Evolutionary conservation across 768 basidiomycete genomes (phyloP).

Genomic region (Russula lepida): DNA sequence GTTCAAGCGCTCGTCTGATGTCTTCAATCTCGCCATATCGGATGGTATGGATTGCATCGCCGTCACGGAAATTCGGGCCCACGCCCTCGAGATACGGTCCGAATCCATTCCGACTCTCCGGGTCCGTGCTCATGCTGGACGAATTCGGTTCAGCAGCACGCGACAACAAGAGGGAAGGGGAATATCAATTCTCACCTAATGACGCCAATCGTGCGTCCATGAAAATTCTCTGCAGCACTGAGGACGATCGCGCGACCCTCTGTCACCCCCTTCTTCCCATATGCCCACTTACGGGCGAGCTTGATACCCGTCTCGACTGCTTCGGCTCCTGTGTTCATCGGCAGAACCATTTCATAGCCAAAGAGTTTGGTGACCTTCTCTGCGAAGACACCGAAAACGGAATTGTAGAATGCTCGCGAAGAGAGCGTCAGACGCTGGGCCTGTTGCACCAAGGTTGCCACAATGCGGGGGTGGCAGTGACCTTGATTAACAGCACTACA

Average conservation of each 20-base stretch:
- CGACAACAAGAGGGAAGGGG: slow-evolving; percentile 8
- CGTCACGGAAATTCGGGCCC: slow-evolving; percentile 66
- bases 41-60: slow-evolving; percentile 48
- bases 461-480: slow-evolving; percentile 87
- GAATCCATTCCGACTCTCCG: slow-evolving; percentile 78
- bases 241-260: slow-evolving; percentile 81
- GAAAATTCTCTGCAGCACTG: slow-evolving; percentile 87
- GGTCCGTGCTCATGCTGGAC: slow-evolving; percentile 86
- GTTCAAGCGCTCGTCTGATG: slow-evolving; percentile 69
- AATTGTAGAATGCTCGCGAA: slow-evolving; percentile 94
- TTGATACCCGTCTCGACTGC: slow-evolving; percentile 98
- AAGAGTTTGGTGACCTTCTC: slow-evolving; percentile 76
- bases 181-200: slow-evolving; percentile 46
- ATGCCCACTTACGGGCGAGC: slow-evolving; percentile 95
- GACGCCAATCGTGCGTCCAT: slow-evolving; percentile 85
- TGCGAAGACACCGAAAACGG: slow-evolving; percentile 84
- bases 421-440: slow-evolving; percentile 87
- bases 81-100: slow-evolving; percentile 85
- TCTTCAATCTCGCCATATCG: slow-evolving; percentile 80
- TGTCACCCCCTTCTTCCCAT: slow-evolving; percentile 73
- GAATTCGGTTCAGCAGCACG: not conserved
- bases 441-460: slow-evolving; percentile 73
- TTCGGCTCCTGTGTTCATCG: slow-evolving; percentile 99
- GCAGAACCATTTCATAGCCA: slow-evolving; percentile 90
- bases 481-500: slow-evolving; percentile 86